Evolutionary conservation across 768 basidiomycete species (phyloP), one percentile per base, ranked within the genome.

Genomic region (Tephrocybe rancida): DNA sequence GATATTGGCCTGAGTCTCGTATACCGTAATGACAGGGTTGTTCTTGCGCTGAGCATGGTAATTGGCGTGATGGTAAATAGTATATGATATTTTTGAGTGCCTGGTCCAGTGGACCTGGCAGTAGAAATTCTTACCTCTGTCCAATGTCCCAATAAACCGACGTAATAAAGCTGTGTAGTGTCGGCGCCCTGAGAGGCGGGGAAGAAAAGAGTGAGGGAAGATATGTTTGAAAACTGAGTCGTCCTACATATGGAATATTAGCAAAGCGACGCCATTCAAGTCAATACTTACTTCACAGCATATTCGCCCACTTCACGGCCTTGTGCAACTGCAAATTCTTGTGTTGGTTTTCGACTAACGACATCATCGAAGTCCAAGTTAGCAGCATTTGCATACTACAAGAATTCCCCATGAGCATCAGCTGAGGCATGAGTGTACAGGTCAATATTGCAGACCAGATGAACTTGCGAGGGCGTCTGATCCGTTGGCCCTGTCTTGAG

Each of bases 131-230:
- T n/a, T 66, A 88, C 90, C 77, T 91, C 83, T 44, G 79, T 82
- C 87, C 88, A 92, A 29, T 83, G 80, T 2, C 95, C 95, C 16
- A 92, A 73, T 64, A 96, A 87, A 13, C 94, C 93, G 22, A 96
- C 65, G 63, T 94, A 96, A 63, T 91, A 95, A 9, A 96, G 73
- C 24, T 85, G 79, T 0, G 82, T 84, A 0, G 82, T 83, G 13
- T 92, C 88, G 10, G 88, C 90, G 27, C 91, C 92, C 65, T 88
- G 90, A 2, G 87, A 83, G 1, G 79, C 78, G 2, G 93, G 92
- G 62, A 96, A 83, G 67, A 88, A 94, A 7, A 96, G 63, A 1
- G 92, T 89, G n/a, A 97, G 64, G 7, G 84, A 87, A 4, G 89
- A 87, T 1, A 94, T 70, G 47, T 90, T 90, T 6, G 87, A 83